Base-by-base conservation (phyloP, 2,329 filamentous ascomycete species). In the Amauroascus verrucosus region DNA sequence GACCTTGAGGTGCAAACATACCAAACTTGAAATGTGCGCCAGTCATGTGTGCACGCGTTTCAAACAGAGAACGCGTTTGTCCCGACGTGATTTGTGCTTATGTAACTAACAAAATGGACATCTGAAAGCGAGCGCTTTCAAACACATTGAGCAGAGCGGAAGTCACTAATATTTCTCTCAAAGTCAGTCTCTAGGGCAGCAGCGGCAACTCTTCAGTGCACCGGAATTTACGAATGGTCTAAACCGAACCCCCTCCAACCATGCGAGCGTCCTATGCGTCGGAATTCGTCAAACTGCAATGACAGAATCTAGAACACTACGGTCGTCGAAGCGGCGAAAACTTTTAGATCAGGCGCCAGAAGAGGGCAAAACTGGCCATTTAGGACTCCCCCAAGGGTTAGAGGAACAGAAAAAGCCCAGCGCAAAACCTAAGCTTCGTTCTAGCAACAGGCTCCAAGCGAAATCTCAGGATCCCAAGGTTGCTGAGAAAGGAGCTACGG, bases 241-340 rank as follows among this genome's bases (percentile, higher is more conserved):
- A 30, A 9, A 5, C 9, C 4, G 5, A 30, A 30, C 5, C 26
- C 4, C 26, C 9, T 30, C 26, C 26, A 5, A 30, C 9, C 26
- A 4, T 30, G 26, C 26, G 26, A 30, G 26, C 26, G 26, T 9
- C 5, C 26, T 30, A 30, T 9, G 9, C 37, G 18, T 40, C 16
- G 9, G 3, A 40, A 40, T 24, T 24, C 20, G 30, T 38, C 33
- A 5, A 20, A 37, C 2, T 22, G 20, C 44, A 43, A 55, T 55
- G 53, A 22, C 40, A 11, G 53, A 55, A 47, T 28, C 46, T 37
- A 30, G 53, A 55, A 38, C 38, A 2, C 58, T 64, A 13, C 64
- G 65, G 24, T 61, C 66, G 20, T 59, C 62, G n/a, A 71, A 70
- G 56, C 60, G 68, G 49, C 66, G 68, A 56, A 66, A 66, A 52